phyloP scores from a whole-genome alignment of 352 stramenopile species.

The Globisporangium perplexum region DNA sequence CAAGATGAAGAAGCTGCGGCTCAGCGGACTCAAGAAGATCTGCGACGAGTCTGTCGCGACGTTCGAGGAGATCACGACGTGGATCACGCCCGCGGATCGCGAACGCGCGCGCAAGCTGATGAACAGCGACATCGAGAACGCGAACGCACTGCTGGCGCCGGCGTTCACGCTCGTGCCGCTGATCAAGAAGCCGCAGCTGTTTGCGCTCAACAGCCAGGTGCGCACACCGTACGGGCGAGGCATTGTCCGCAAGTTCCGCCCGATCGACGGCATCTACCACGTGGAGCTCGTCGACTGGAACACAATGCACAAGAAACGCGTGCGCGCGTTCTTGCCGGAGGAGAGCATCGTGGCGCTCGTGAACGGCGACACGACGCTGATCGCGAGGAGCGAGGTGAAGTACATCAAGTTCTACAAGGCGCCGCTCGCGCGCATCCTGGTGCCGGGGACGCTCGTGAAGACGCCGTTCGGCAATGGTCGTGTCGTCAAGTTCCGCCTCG shows the following conservation, averaged over 20 bases:
- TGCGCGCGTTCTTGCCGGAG: constrained; percentile 49
- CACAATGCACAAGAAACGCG: constrained; percentile 28
- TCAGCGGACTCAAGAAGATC: constrained; percentile 66
- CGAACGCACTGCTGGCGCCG: constrained; percentile 54
- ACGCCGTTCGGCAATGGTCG: constrained; percentile 75
- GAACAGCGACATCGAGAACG: constrained; percentile 54
- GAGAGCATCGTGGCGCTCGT: constrained; percentile 43
- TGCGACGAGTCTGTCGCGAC: constrained; percentile 38
- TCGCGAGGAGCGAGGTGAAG: constrained; percentile 38
- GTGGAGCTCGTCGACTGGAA: constrained; percentile 72
- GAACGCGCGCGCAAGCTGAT: constrained; percentile 55
- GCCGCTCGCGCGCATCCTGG: constrained; percentile 32
- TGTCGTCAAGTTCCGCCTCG: constrained; percentile 49
- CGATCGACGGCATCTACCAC: constrained; percentile 74
- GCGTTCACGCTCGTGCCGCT: constrained; percentile 27
- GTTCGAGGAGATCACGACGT: constrained; percentile 56
- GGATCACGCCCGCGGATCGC: constrained; percentile 46
- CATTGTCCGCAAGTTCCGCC: constrained; percentile 67
- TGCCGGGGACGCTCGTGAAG: constrained; percentile 50
- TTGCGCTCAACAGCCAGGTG: constrained; percentile 48
- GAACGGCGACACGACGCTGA: constrained; percentile 24
- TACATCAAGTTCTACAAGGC: constrained; percentile 55
- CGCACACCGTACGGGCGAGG: constrained; percentile 57
- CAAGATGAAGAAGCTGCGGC: constrained; percentile 63
- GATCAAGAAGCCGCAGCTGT: constrained; percentile 58